Percentiles rank a stretch among this genome's conserved stretches.
phyloP scores from a whole-genome alignment of 306 rosid genomes.

The Dalbergia cochinchinensis region DNA sequence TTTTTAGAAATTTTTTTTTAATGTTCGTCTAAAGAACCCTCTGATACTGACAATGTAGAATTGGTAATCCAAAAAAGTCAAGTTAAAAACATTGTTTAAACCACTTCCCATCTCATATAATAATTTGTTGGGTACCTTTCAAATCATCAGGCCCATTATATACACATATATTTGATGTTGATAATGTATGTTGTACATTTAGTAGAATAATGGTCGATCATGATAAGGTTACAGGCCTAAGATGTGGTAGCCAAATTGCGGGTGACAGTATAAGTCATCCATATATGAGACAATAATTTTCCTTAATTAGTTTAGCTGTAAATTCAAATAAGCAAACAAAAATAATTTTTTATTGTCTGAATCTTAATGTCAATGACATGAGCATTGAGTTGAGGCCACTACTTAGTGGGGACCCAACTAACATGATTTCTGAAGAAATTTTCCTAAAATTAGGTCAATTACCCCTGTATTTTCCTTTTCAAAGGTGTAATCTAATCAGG shows the following conservation, averaged over 20 bases:
- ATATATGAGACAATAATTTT: slow-evolving; percentile 48
- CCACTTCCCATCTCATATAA: slow-evolving; percentile 36
- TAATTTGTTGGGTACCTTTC: slow-evolving; percentile 45
- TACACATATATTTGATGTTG: neutral
- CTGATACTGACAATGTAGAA: slow-evolving; percentile 43
- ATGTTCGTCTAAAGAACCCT: too few species aligned
- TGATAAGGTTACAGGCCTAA: slow-evolving; percentile 36
- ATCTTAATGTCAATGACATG: slow-evolving; percentile 50
- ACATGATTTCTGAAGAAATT: slow-evolving; percentile 52
- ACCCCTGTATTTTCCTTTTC: slow-evolving; percentile 55
- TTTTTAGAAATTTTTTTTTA: too few species aligned
- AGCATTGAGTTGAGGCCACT: slow-evolving; percentile 48
- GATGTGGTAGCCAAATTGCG: slow-evolving; percentile 51
- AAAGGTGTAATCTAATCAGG: slow-evolving; percentile 53
- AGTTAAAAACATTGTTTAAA: slow-evolving; percentile 12
- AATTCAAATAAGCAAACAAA: slow-evolving; percentile 4
- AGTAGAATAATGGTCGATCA: slow-evolving; percentile 33
- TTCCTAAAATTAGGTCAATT: slow-evolving; percentile 55
- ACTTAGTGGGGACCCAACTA: slow-evolving; percentile 67
- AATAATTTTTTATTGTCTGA: slow-evolving; percentile 34
- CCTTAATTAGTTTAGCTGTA: slow-evolving; percentile 28
- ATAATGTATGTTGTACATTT: slow-evolving; percentile 7
- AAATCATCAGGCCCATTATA: neutral
- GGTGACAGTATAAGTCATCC: slow-evolving; percentile 46
- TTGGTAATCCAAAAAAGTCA: slow-evolving; percentile 30